A percentile compares a stretch with the other conserved stretches of the same genome.
These are phyloP conservation scores for Chaetomium strumarium DNA, from an alignment of 2,329 filamentous ascomycete genomes.

Conservation along the genomic window DNA sequence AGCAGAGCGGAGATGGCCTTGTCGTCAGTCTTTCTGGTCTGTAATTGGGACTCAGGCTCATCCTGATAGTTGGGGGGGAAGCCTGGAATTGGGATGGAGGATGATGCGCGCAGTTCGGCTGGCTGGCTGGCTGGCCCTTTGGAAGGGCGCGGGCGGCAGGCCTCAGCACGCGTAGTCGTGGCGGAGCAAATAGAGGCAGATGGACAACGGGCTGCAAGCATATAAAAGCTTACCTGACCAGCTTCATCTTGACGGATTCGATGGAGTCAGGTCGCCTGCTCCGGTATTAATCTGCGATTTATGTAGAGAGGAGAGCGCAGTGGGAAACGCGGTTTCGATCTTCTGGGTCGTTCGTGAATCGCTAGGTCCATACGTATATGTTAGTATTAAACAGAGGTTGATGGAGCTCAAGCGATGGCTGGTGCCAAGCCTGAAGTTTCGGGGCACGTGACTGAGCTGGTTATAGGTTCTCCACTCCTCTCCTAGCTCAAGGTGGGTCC, in stretches of 20 bases:
- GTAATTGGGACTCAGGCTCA: not conserved
- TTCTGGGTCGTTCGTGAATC: constrained; percentile 1
- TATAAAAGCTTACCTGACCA: constrained; percentile 70
- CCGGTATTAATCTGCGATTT: constrained; percentile 1
- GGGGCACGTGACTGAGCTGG: constrained; percentile 6
- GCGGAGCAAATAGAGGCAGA: not conserved
- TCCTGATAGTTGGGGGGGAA: too few species aligned
- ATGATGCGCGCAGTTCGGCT: not conserved
- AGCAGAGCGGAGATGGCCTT: constrained; percentile 20
- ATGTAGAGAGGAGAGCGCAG: not conserved
- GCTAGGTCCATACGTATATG: not conserved
- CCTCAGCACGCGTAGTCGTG: constrained; percentile 37
- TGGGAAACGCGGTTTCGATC: not conserved
- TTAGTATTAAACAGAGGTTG: not conserved
- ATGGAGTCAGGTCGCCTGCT: constrained; percentile 8
- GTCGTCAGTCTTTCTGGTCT: constrained; percentile 28
- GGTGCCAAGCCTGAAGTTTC: constrained; percentile 10
- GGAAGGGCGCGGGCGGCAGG: not conserved
- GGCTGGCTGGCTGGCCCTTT: not conserved
- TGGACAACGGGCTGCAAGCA: constrained; percentile 12
- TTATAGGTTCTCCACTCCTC: too few species aligned
- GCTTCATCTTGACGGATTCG: constrained; percentile 69
- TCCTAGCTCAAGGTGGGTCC: too few species aligned
- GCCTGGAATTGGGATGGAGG: not conserved
- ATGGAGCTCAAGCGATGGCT: constrained; percentile 1